Evolutionary conservation across 331 rosid genomes (phyloP).

Genomic region (Rosa hybrid): DNA sequence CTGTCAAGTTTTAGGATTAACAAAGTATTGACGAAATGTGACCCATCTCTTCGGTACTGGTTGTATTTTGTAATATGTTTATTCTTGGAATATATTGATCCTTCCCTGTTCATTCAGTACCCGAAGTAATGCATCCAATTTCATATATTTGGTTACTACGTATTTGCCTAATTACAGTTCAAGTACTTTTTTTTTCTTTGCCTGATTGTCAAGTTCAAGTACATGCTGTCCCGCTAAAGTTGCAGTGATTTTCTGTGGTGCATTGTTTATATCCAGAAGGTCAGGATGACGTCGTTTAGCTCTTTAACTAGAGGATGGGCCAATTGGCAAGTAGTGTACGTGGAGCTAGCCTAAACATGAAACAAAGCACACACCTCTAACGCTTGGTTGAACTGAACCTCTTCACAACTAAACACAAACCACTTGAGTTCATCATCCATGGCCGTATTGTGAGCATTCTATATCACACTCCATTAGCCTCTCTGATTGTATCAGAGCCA

Average conservation of each 20-base stretch:
- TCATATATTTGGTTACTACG: not conserved
- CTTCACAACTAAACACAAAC: slow-evolving; percentile 4
- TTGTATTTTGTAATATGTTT: not conserved
- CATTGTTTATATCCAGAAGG: not conserved
- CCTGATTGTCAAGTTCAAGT: not conserved
- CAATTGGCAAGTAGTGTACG: slow-evolving; percentile 22
- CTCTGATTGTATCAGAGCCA: not conserved
- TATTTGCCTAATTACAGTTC: not conserved
- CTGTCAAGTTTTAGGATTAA: not conserved
- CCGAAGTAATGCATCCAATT: not conserved
- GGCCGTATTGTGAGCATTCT: not conserved
- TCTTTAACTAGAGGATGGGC: not conserved
- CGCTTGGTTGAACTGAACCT: not conserved
- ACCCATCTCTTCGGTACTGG: not conserved
- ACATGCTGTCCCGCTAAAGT: not conserved
- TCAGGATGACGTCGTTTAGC: slow-evolving; percentile 4
- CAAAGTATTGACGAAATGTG: not conserved
- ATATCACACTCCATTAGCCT: not conserved
- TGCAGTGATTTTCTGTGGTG: not conserved
- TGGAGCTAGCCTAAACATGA: slow-evolving; percentile 30
- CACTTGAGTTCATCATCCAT: slow-evolving; percentile 1
- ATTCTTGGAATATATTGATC: not conserved
- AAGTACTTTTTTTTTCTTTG: too few relatives aligned
- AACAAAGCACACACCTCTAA: not conserved
- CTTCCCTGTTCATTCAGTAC: not conserved